Conservation (phyloP, 441 rosid genomes). For the Euphorbia schlechtendalii region DNA sequence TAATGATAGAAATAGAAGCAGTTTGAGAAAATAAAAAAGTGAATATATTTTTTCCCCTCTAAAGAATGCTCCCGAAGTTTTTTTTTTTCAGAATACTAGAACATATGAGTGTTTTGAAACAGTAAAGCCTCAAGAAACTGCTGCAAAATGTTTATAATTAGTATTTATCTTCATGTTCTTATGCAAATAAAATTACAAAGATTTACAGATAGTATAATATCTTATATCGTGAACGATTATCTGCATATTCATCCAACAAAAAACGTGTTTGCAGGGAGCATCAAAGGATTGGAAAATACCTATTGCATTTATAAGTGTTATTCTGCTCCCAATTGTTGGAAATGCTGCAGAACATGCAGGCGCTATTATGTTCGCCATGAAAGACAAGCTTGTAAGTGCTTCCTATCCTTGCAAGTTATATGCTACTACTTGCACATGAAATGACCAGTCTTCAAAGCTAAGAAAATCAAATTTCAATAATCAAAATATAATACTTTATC, state of each 20-base stretch:
- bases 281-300: slow-evolving; percentile 69
- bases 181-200: slow-evolving; percentile 6
- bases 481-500: background rate
- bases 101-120: background rate
- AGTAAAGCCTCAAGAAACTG: background rate
- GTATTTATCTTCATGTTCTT: background rate
- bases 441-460: background rate
- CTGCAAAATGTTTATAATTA: background rate
- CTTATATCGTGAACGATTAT: background rate
- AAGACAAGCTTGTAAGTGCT: slow-evolving; percentile 80
- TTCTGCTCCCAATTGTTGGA: slow-evolving; percentile 86
- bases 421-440: background rate
- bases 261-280: slow-evolving; percentile 51
- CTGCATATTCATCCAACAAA: background rate
- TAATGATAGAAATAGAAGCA: background rate
- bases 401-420: slow-evolving; percentile 9
- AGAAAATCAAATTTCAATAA: background rate
- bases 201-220: background rate
- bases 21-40: background rate
- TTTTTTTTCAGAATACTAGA: background rate
- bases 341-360: slow-evolving; percentile 97
- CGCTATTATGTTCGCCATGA: slow-evolving; percentile 91
- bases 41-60: background rate
- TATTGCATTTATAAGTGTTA: slow-evolving; percentile 70
- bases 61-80: background rate